Base-by-base conservation (phyloP, 768 basidiomycete species). In the Pleurotus tuber-regium region DNA sequence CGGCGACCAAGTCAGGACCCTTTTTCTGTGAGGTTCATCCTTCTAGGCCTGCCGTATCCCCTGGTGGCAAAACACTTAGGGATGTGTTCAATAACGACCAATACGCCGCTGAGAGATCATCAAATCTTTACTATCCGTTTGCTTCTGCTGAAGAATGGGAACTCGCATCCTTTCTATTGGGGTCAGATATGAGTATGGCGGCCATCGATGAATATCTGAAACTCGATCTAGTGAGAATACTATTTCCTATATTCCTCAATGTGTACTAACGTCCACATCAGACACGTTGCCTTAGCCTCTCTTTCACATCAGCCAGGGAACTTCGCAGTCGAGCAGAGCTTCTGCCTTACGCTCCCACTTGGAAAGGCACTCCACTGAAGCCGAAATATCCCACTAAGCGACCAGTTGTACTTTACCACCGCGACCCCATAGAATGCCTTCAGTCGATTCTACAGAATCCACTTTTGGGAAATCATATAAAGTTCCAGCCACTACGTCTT, bases 71-170 rank as follows among this genome's bases (percentile, higher is more conserved):
- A n/a, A n/a, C n/a, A n/a, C n/a, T n/a, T n/a, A 56, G 65, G 55
- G 59, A 66, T 26, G 24, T 54, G 9, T 68, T 70, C 38, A 29
- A 66, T 38, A 21, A 31, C 11, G 66, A 71, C 41, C 11, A 56
- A 26, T 53, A 59, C 54, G 55, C 63, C 2, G 21, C 47, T 1
- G n/a, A 61, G 21, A 25, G 63, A 10, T 40, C 19, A 14, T 16
- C 53, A 1, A 69, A 68, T 41, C 38, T 62, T 0, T 69, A 62
- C 43, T 71, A 67, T 46, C 70, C 66, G 11, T 73, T 67, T 53
- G 53, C 59, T 5, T 61, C 59, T 11, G 50, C 55, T 10, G 52
- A 50, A 1, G 69, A 73, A 43, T 71, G 69, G 69, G 59, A 70
- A 54, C 28, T 70, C 3, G 66, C 58, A 7, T 59, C 52, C 4